Conservation (phyloP, 805 yeast genomes). For the Scheffersomyces coipomensis region DNA sequence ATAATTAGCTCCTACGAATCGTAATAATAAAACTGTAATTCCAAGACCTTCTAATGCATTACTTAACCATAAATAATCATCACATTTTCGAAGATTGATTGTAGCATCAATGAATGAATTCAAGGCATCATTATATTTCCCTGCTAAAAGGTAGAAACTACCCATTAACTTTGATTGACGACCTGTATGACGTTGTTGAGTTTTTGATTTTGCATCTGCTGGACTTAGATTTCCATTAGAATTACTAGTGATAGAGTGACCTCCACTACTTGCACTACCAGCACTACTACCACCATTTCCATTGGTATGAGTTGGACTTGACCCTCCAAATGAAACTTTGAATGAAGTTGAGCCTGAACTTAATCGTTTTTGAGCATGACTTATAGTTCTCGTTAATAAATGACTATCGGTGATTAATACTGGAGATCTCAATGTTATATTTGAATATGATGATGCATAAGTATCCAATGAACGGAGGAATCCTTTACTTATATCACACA, state of each 20-base stretch:
- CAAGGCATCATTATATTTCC: conserved; percentile 71
- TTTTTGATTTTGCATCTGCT: conserved; percentile 29
- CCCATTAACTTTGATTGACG: conserved; percentile 76
- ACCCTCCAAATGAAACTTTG: conserved; percentile 24
- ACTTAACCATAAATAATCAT: conserved; percentile 86
- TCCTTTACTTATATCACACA: conserved; percentile 70
- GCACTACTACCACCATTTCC: not conserved
- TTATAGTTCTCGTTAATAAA: conserved; percentile 38
- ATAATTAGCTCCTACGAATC: conserved; percentile 53
- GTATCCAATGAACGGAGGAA: conserved; percentile 64
- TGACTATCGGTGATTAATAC: conserved; percentile 58
- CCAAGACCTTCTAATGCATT: conserved; percentile 83
- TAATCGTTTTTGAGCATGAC: conserved; percentile 40
- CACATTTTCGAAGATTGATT: conserved; percentile 51
- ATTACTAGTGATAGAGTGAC: not conserved
- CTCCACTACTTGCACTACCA: not conserved
- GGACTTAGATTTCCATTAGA: conserved; percentile 4
- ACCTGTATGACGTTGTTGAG: conserved; percentile 55
- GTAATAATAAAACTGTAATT: conserved; percentile 59
- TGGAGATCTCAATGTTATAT: conserved; percentile 82
- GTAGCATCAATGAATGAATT: conserved; percentile 75
- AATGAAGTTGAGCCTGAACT: conserved; percentile 40
- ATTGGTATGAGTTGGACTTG: conserved; percentile 7
- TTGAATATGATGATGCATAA: conserved; percentile 71
- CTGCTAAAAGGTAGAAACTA: conserved; percentile 75